Percentiles rank a stretch among this genome's conserved stretches.
These are phyloP conservation scores for Sporobolomyces roseus DNA, from an alignment of 768 basidiomycete genomes.

Conservation along the genomic window DNA sequence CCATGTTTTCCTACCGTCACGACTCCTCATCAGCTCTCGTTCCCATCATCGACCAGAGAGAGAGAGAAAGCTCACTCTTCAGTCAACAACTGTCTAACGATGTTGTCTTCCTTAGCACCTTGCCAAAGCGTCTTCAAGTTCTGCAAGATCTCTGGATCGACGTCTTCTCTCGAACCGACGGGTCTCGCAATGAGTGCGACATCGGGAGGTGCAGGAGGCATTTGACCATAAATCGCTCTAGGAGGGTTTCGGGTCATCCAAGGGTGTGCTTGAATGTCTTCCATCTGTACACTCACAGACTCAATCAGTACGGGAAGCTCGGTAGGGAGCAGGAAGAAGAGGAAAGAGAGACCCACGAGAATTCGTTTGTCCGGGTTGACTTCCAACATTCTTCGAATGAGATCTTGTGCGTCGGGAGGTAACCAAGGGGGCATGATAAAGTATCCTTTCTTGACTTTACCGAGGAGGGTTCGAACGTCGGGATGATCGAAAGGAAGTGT, in stretches of 20 bases:
- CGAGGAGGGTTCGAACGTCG: constrained; percentile 62
- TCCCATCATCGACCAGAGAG: no score
- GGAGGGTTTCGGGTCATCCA: constrained; percentile 60
- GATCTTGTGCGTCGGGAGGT: constrained; percentile 76
- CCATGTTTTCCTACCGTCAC: constrained; percentile 64
- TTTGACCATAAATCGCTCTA: constrained; percentile 28
- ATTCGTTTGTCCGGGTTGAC: constrained; percentile 77
- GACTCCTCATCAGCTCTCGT: neutral
- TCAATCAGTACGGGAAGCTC: neutral
- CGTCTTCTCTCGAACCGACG: constrained; percentile 59
- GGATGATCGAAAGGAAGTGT: constrained; percentile 91
- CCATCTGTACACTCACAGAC: constrained; percentile 59
- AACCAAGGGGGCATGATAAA: constrained; percentile 78
- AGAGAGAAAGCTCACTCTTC: constrained; percentile 49
- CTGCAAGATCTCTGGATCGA: constrained; percentile 83
- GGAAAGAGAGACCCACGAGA: constrained; percentile 56
- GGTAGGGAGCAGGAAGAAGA: neutral
- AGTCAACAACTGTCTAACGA: constrained; percentile 62
- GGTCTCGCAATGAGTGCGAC: constrained; percentile 68
- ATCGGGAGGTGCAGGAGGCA: constrained; percentile 44
- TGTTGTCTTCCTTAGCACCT: constrained; percentile 65
- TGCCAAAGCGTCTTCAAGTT: constrained; percentile 93
- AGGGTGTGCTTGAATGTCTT: constrained; percentile 77
- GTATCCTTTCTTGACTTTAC: constrained; percentile 80
- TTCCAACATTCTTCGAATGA: constrained; percentile 79